Conservation (phyloP, 257 asterid species). For the Penstemon barbatus region DNA sequence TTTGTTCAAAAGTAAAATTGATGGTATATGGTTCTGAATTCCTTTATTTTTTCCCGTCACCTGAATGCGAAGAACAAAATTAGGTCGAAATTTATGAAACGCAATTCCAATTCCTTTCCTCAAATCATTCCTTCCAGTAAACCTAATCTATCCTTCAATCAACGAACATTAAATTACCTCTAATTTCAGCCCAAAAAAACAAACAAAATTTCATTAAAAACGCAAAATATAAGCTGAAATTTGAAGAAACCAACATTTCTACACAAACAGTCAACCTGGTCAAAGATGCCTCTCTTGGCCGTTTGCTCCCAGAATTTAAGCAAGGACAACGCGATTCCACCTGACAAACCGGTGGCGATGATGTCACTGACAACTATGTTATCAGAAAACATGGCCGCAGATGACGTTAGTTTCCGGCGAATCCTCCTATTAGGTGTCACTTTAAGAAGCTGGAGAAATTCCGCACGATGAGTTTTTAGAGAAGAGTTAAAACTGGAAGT, state of each 20-base stretch:
- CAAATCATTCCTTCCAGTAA: background rate
- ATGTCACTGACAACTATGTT: slow-evolving; percentile 37
- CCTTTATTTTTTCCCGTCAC: background rate
- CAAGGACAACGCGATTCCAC: slow-evolving; percentile 49
- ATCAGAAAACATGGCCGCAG: slow-evolving; percentile 44
- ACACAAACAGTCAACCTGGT: slow-evolving; percentile 42
- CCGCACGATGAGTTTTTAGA: slow-evolving; percentile 6
- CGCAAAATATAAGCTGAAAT: background rate
- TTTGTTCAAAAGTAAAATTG: background rate
- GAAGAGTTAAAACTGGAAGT: slow-evolving; percentile 19
- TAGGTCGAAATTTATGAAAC: background rate
- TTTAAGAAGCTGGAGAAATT: slow-evolving; percentile 28
- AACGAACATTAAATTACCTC: background rate
- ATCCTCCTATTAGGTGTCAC: slow-evolving; percentile 30
- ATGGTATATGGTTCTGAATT: background rate
- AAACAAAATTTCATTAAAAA: background rate
- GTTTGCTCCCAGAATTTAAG: slow-evolving; percentile 58
- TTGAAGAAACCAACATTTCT: background rate
- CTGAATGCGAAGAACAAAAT: background rate
- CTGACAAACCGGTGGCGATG: slow-evolving; percentile 50
- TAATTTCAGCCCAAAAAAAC: background rate
- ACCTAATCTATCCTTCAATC: background rate
- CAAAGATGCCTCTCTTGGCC: slow-evolving; percentile 52
- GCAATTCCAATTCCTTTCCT: background rate
- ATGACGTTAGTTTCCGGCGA: slow-evolving; percentile 35